Conservation (phyloP, 306 rosid genomes). For the Vigna reflexopilosa region DNA sequence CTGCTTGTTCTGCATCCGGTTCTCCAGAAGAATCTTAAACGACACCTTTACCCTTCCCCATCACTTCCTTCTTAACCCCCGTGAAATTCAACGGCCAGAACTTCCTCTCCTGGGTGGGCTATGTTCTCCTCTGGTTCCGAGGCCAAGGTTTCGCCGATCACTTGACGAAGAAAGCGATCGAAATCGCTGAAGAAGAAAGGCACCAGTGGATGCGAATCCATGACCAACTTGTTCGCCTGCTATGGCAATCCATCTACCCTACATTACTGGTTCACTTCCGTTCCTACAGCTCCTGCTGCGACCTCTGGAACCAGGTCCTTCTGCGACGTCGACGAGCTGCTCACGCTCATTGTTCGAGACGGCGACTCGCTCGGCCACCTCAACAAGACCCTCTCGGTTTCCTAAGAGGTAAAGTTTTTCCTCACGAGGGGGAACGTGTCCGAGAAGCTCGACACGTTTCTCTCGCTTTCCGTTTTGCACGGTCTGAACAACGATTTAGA, state of each 20-base stretch:
- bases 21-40: background rate
- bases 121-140: background rate
- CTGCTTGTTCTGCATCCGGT: background rate
- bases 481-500: background rate
- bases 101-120: background rate
- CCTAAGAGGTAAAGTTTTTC: background rate
- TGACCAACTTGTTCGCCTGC: background rate
- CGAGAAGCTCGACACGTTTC: background rate
- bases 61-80: background rate
- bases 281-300: background rate
- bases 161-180: background rate
- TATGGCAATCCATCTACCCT: background rate
- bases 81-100: background rate
- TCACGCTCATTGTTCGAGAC: background rate
- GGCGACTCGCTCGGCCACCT: background rate
- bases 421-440: background rate
- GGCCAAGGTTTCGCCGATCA: background rate
- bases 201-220: background rate
- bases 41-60: background rate
- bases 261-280: background rate
- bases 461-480: background rate
- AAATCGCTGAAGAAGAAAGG: background rate
- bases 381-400: background rate
- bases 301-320: background rate
- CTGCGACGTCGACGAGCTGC: background rate